Base-by-base conservation (phyloP, 176 grass and related monocot genomes). In the Triticum timopheevii region DNA sequence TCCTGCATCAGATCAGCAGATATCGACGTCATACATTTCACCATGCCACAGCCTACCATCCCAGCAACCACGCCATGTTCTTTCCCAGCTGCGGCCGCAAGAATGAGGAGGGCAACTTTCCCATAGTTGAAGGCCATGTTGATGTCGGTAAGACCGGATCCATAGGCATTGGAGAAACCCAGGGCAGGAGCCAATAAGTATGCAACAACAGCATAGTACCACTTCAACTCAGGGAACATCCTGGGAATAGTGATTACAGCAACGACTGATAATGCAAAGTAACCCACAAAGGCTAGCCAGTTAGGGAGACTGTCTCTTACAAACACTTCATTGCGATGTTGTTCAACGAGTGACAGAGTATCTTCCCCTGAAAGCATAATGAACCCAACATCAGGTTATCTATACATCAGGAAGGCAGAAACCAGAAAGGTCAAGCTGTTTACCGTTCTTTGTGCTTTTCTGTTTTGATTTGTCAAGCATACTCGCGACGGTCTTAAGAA, bases 101-200 rank as follows among this genome's bases (percentile, higher is more conserved):
- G 87, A 82, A 96, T 94, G 68, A 96, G 96, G 39, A 99, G 92
- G 3, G 90, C 84, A 42, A 99, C 85, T 81, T 99, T 99, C 65
- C 94, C 94, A 81, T 99, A 99, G 73, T 96, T 99, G 44, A 93
- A 99, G 36, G 97, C 97, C 97, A 99, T 99, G 85, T 96, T 96
- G 61, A 99, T 99, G 78, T 99, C 97, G 11, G 97, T 99, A 49
- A 99, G 93, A 2, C 97, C 97, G 10, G 97, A 81, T 22, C 97
- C 97, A 49, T 99, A 99, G 33, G 97, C 94, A 69, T 99, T 99
- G 89, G 94, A 99, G 85, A 99, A 99, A 28, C 97, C 92, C 27
- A 99, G 82, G 19, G 92, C 83, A 16, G 97, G 97, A 35, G 97
- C 97, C 34, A 99, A 73, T 61, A 94, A 79, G 83, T 99, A 99